Evolutionary conservation across 192 early-diverging fungal genomes (phyloP).

Genomic region (Podila horticola): DNA sequence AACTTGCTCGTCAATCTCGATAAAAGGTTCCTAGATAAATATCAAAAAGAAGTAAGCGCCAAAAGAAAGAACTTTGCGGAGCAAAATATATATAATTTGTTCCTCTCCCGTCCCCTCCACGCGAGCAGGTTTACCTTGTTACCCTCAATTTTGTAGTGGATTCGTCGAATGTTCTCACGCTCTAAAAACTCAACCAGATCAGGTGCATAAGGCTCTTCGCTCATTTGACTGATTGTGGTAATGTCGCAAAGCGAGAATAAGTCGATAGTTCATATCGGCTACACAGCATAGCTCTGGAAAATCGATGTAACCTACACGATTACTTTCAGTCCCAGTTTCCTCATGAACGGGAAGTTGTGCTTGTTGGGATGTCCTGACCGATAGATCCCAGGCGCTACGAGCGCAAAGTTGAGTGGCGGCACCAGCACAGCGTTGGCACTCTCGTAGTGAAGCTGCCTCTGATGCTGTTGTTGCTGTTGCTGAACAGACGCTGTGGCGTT

Average conservation of each 20-base stretch:
- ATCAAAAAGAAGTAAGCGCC: not conserved
- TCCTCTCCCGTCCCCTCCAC: not conserved
- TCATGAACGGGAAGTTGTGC: conserved; percentile 91
- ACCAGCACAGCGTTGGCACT: conserved; percentile 71
- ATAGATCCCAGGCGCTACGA: conserved; percentile 94
- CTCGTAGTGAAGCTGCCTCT: conserved; percentile 49
- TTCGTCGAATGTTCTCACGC: conserved; percentile 75
- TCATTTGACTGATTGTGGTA: conserved; percentile 59
- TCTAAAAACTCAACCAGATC: conserved; percentile 78
- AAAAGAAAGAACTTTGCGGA: not conserved
- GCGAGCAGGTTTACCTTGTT: conserved; percentile 75
- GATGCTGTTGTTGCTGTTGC: conserved; percentile 27
- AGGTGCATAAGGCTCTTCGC: conserved; percentile 72
- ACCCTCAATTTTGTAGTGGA: conserved; percentile 84
- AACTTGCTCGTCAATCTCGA: conserved; percentile 65
- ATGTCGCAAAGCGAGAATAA: not conserved
- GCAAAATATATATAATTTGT: not conserved
- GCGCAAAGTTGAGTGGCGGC: conserved; percentile 94
- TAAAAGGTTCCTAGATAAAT: conserved; percentile 62
- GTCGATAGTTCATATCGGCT: not conserved
- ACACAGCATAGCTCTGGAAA: no score
- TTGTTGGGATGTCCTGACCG: conserved; percentile 93
- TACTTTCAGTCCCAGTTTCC: conserved; percentile 83
- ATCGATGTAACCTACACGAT: conserved; percentile 73
- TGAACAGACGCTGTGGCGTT: conserved; percentile 5